Evolutionary conservation across 129 eudicot species (phyloP), one percentile per base, ranked within the genome.

Genomic region (Flaveria ramosissima): DNA sequence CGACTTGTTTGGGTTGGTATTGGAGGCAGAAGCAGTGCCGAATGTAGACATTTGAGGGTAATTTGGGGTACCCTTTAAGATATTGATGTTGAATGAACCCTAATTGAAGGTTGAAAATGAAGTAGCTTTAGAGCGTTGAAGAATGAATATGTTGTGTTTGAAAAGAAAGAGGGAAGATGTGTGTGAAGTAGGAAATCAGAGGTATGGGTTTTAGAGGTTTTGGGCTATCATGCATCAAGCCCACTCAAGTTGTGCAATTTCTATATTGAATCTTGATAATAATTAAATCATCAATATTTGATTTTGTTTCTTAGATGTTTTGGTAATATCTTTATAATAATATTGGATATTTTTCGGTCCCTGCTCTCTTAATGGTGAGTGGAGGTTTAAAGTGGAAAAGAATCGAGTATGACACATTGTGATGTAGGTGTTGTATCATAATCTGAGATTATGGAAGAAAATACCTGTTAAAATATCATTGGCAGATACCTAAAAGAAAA

Each of bases 1-100:
- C 16, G 91, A 89, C 77, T 83, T 84, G 77, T 89, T 89, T 47
- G 94, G 94, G 62, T 89, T 89, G 8, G 75, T 11, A 73, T 86
- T 89, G 30, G 73, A 59, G 6, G 86, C 70, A 5, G 95, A 13
- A 52, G 82, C 61, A 32, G 76, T 43, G 55, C 96, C 88, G 74
- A 84, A 86, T 20, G 89, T 63, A 13, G 96, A 82, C 96, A 89
- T 86, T 83, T 59, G 26, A 47, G 15, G 39, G 39, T 32, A 32
- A 32, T 32, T 43, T 43, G 48, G 12, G 9, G 48, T 9, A 7
- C 12, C 48, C 11, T 9, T n/a, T 11, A 13, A 26, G 5, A 64
- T 19, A 24, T 36, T 68, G 72, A 47, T 11, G 24, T 69, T 30
- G 39, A 74, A 0, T 17, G 19, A 75, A 75, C 75, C 75, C 74